phyloP scores from a whole-genome alignment of 2,329 filamentous ascomycete species.

The Helicocarpus griseus region DNA sequence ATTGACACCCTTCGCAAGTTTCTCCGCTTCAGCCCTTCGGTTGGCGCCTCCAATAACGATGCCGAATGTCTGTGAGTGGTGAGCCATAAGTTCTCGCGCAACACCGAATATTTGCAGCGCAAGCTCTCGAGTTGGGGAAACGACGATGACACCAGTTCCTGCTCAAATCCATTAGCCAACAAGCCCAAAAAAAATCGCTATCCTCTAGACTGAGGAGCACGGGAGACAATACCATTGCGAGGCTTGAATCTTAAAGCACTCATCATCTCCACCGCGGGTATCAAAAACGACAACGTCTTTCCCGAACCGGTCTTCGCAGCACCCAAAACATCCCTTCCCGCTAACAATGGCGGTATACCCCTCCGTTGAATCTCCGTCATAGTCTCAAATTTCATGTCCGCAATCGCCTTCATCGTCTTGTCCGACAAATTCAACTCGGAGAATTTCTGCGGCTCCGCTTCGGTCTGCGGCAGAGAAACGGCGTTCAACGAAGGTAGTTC shows the following conservation, averaged over 20 bases:
- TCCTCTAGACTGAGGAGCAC: not conserved
- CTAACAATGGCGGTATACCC: slow-evolving; percentile 77
- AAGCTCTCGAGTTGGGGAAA: slow-evolving; percentile 86
- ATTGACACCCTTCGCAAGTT: slow-evolving; percentile 89
- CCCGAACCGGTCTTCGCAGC: slow-evolving; percentile 94
- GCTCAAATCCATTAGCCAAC: not conserved
- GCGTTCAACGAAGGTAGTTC: slow-evolving; percentile 44
- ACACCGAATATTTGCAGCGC: slow-evolving; percentile 96
- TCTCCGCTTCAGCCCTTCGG: slow-evolving; percentile 79
- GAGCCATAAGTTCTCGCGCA: slow-evolving; percentile 80
- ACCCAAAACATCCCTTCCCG: slow-evolving; percentile 84
- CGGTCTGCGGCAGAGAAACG: slow-evolving; percentile 50
- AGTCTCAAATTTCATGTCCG: slow-evolving; percentile 83
- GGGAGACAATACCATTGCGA: slow-evolving; percentile 53
- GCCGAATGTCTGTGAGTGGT: slow-evolving; percentile 90
- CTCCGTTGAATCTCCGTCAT: slow-evolving; percentile 94
- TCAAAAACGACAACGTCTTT: slow-evolving; percentile 90
- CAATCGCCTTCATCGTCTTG: slow-evolving; percentile 78
- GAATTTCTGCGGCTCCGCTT: slow-evolving; percentile 60
- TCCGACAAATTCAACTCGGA: slow-evolving; percentile 75
- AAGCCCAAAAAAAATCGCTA: not conserved
- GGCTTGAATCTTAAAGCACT: slow-evolving; percentile 87
- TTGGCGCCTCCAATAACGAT: slow-evolving; percentile 96
- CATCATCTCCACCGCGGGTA: slow-evolving; percentile 90
- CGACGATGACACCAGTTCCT: slow-evolving; percentile 77